A percentile compares a stretch with the other conserved stretches of the same genome.
Evolutionary conservation across 2,329 filamentous ascomycete species (phyloP).

Genomic region (Anthostomella pinea): DNA sequence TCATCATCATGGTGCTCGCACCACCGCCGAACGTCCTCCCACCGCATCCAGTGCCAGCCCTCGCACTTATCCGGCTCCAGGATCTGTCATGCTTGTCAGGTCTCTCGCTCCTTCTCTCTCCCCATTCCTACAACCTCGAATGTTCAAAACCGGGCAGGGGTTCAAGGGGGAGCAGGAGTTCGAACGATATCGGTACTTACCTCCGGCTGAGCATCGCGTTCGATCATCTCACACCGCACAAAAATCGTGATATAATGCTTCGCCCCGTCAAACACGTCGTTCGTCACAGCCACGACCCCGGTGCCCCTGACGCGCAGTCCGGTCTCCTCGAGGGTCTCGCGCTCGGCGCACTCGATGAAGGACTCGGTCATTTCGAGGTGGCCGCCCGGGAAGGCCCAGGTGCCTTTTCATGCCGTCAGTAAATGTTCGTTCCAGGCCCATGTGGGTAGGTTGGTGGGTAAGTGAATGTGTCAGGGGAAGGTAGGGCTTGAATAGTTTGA

Average conservation of each 20-base stretch:
- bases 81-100: slow-evolving; percentile 28
- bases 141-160: too few species aligned
- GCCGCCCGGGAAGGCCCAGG: slow-evolving; percentile 68
- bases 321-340: slow-evolving; percentile 71
- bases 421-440: neutral
- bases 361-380: slow-evolving; percentile 70
- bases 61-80: slow-evolving; percentile 51
- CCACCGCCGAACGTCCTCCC: slow-evolving; percentile 39
- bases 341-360: slow-evolving; percentile 58
- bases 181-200: slow-evolving; percentile 42
- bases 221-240: slow-evolving; percentile 50
- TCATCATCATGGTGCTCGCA: slow-evolving; percentile 27
- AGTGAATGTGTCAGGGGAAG: neutral
- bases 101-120: slow-evolving; percentile 34
- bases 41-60: slow-evolving; percentile 47
- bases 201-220: slow-evolving; percentile 48
- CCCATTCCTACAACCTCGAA: neutral
- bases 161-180: too few species aligned
- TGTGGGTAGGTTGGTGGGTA: neutral
- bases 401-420: slow-evolving; percentile 39
- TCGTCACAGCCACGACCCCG: slow-evolving; percentile 59
- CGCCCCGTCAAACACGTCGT: slow-evolving; percentile 60
- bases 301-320: slow-evolving; percentile 53
- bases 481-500: neutral
- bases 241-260: slow-evolving; percentile 78